Evolutionary conservation across 2,329 filamentous ascomycete species (phyloP).

Genomic region (Alternaria conjuncta): DNA sequence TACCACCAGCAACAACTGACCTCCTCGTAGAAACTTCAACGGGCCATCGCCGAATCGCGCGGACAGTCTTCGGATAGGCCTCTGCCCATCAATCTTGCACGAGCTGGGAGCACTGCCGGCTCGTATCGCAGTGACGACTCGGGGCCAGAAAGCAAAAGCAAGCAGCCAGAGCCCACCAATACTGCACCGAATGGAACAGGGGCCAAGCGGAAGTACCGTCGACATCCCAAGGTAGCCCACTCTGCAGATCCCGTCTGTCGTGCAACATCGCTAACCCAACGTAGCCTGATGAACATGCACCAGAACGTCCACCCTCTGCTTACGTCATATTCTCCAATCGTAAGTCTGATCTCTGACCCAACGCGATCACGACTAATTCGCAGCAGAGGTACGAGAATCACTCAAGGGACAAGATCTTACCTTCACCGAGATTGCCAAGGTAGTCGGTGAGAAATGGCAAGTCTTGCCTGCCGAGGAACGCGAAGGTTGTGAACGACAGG

Average conservation of each 20-base stretch:
- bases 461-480: slow-evolving; percentile 70
- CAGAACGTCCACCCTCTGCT: slow-evolving; percentile 79
- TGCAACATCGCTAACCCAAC: slow-evolving; percentile 19
- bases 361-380: slow-evolving; percentile 21
- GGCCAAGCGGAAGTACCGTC: slow-evolving; percentile 75
- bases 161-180: slow-evolving; percentile 54
- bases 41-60: slow-evolving; percentile 77
- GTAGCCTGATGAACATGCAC: slow-evolving; percentile 78
- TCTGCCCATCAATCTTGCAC: slow-evolving; percentile 49
- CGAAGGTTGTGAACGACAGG: slow-evolving; percentile 74
- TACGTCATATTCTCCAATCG: slow-evolving; percentile 88
- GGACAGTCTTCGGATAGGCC: slow-evolving; percentile 55
- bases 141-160: slow-evolving; percentile 56
- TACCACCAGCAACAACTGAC: slow-evolving; percentile 5
- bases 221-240: slow-evolving; percentile 72
- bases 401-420: slow-evolving; percentile 77
- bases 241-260: neutral
- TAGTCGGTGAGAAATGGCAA: slow-evolving; percentile 84
- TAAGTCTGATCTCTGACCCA: slow-evolving; percentile 52
- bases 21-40: slow-evolving; percentile 72
- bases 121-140: slow-evolving; percentile 61
- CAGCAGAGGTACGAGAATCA: slow-evolving; percentile 74
- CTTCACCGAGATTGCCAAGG: slow-evolving; percentile 83
- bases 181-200: slow-evolving; percentile 31
- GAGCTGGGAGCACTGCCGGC: slow-evolving; percentile 61